A percentile compares a stretch with the other conserved stretches of the same genome.
phyloP scores from a whole-genome alignment of 2,329 filamentous ascomycete genomes.

The Xylaria sp. region DNA sequence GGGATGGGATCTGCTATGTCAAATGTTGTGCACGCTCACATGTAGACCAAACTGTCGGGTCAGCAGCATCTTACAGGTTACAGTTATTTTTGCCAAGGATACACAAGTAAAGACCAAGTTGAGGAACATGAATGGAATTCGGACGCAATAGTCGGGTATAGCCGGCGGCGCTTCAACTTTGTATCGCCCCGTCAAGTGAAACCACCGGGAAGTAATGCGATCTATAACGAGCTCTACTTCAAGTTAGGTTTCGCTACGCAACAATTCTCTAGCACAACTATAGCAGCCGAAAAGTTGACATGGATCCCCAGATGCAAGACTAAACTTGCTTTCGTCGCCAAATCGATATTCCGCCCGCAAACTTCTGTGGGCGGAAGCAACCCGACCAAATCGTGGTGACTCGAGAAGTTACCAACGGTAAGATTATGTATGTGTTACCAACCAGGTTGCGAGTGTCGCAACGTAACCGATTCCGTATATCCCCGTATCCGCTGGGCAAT shows the following conservation, averaged over 20 bases:
- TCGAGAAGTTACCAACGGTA: background rate
- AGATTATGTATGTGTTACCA: slow-evolving; percentile 25
- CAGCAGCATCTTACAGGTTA: background rate
- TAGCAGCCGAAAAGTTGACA: background rate
- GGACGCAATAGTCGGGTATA: slow-evolving; percentile 7
- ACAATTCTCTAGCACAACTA: slow-evolving; percentile 8
- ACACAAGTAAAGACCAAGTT: background rate
- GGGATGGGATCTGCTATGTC: too few relatives aligned
- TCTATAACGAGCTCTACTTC: slow-evolving; percentile 8
- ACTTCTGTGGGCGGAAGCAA: too few relatives aligned
- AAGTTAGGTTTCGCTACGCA: background rate
- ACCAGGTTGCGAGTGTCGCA: slow-evolving; percentile 11
- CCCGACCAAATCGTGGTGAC: too few relatives aligned
- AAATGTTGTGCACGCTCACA: too few relatives aligned
- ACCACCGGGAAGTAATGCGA: slow-evolving; percentile 7
- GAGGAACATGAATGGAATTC: background rate
- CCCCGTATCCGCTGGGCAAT: slow-evolving; percentile 18
- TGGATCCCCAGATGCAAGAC: background rate
- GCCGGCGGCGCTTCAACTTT: background rate
- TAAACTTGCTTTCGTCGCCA: background rate
- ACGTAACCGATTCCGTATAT: slow-evolving; percentile 12
- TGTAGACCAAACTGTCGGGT: slow-evolving; percentile 28
- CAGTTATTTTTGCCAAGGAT: background rate
- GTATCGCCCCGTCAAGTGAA: background rate
- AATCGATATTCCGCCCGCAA: background rate